phyloP scores from a whole-genome alignment of 306 rosid species.

The Citrullus amarus region DNA sequence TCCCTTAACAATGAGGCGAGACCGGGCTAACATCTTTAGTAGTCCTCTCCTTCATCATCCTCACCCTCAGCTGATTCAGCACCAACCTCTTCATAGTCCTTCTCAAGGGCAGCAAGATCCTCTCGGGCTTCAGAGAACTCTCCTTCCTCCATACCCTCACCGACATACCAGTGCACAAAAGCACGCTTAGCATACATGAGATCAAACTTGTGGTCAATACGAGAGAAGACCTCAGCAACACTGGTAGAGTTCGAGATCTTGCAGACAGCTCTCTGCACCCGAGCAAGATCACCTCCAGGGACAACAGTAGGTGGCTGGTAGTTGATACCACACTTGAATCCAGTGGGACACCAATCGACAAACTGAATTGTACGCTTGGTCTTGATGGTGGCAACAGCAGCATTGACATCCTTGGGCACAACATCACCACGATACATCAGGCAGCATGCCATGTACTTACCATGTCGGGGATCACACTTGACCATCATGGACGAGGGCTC shows the following conservation, averaged over 20 bases:
- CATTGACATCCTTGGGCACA: slow-evolving; percentile 76
- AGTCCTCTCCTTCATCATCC: slow-evolving; percentile 56
- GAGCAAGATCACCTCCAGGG: slow-evolving; percentile 75
- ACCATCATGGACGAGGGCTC: slow-evolving; percentile 92
- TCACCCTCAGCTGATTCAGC: slow-evolving; percentile 61
- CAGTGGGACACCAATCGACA: slow-evolving; percentile 90
- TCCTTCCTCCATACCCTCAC: slow-evolving; percentile 87
- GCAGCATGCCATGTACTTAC: slow-evolving; percentile 81
- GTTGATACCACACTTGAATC: slow-evolving; percentile 76
- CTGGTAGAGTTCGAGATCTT: slow-evolving; percentile 84
- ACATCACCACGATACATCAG: slow-evolving; percentile 80
- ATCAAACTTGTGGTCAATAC: slow-evolving; percentile 72
- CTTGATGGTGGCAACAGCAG: slow-evolving; percentile 76
- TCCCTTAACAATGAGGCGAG: not conserved
- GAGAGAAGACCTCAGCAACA: slow-evolving; percentile 71
- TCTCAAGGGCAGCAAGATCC: slow-evolving; percentile 73
- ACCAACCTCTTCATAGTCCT: slow-evolving; percentile 74
- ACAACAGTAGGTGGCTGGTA: slow-evolving; percentile 83
- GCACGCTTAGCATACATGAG: slow-evolving; percentile 84
- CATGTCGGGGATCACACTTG: slow-evolving; percentile 76
- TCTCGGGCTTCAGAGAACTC: slow-evolving; percentile 83
- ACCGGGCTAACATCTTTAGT: slow-evolving; percentile 13
- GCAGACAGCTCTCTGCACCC: slow-evolving; percentile 75
- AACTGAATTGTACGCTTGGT: slow-evolving; percentile 77
- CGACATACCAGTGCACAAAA: slow-evolving; percentile 81